Percentiles rank a stretch among this genome's conserved stretches.
These are phyloP conservation scores for Clonostachys byssicola DNA, from an alignment of 2,329 filamentous ascomycete species.

Conservation along the genomic window DNA sequence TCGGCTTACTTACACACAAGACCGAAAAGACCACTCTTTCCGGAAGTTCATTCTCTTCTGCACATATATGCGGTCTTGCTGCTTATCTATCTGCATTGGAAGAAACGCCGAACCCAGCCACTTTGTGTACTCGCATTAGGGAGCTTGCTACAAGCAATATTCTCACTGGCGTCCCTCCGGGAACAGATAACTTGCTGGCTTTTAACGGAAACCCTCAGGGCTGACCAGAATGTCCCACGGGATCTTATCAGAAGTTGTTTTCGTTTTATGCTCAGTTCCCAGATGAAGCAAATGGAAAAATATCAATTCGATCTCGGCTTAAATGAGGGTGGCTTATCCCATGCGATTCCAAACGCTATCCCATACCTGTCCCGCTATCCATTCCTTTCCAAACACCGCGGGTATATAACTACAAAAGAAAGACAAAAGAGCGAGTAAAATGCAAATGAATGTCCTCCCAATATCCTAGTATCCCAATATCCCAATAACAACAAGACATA, in stretches of 20 bases:
- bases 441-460: no score
- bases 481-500: no score
- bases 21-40: neutral
- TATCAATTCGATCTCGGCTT: neutral
- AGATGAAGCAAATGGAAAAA: neutral
- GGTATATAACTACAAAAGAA: no score
- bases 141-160: conserved; percentile 40
- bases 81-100: neutral
- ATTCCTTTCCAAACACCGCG: no score
- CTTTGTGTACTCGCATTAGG: conserved; percentile 56
- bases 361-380: no score
- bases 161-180: conserved; percentile 22
- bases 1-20: neutral
- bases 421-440: no score
- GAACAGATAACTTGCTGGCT: conserved; percentile 26
- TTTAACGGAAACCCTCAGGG: conserved; percentile 16
- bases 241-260: neutral
- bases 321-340: no score
- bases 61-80: conserved; percentile 2
- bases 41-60: conserved; percentile 1
- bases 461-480: no score
- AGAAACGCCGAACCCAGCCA: conserved; percentile 33
- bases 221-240: no score
- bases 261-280: neutral
- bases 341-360: no score